Percentiles rank a stretch among this genome's conserved stretches.
Conservation (phyloP, 495 filamentous ascomycete genomes). For the Rostrohypoxylon terebratum region DNA sequence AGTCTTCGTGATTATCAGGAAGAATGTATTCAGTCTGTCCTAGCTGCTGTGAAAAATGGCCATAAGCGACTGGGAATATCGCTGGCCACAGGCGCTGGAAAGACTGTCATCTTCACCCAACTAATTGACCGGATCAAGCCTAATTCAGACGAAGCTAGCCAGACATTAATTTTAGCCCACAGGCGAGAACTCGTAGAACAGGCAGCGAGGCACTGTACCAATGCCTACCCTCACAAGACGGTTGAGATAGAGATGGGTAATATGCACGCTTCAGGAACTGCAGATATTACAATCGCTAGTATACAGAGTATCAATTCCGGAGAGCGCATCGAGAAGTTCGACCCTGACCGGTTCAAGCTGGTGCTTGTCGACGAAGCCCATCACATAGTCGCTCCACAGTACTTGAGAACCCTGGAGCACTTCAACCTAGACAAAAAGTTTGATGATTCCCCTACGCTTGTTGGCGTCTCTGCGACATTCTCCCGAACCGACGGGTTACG, state of each 20-base stretch:
- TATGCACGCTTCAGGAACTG: conserved; percentile 74
- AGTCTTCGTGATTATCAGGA: conserved; percentile 82
- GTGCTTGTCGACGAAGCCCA: conserved; percentile 98
- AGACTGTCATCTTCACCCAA: conserved; percentile 98
- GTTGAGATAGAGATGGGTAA: conserved; percentile 94
- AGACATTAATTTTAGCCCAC: conserved; percentile 93
- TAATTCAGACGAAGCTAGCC: conserved; percentile 67
- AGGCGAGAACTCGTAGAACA: conserved; percentile 96
- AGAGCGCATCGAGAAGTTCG: conserved; percentile 82
- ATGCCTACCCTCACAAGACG: conserved; percentile 79
- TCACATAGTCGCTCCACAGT: conserved; percentile 88
- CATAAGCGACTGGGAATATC: conserved; percentile 88
- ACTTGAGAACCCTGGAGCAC: conserved; percentile 76
- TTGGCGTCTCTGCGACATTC: conserved; percentile 95
- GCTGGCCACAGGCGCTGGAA: conserved; percentile 90
- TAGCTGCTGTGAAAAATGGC: conserved; percentile 75
- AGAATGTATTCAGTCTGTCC: conserved; percentile 89
- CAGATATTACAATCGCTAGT: conserved; percentile 96
- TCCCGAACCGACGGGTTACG: conserved; percentile 89
- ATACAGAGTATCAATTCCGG: conserved; percentile 80
- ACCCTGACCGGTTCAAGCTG: conserved; percentile 84
- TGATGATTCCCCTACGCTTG: conserved; percentile 72
- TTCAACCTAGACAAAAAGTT: conserved; percentile 73
- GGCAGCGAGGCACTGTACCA: conserved; percentile 82
- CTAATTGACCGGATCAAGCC: conserved; percentile 82